Evolutionary conservation across 1,139 yeast genomes (phyloP).

Genomic region (Groenewaldozyma sp.): DNA sequence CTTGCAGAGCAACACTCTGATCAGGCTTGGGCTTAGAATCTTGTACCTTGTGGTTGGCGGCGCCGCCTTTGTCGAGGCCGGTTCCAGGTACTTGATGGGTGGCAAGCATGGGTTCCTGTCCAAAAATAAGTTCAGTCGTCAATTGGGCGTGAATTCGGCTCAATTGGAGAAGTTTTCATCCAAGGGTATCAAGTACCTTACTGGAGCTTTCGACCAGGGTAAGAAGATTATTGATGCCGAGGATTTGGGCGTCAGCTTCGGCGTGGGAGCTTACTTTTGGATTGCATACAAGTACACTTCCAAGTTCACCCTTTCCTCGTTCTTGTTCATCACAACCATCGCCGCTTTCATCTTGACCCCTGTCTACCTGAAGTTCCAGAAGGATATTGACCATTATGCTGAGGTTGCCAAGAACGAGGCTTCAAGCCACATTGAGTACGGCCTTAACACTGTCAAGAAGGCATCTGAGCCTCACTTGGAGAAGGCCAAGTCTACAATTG

Average conservation of each 20-base stretch:
- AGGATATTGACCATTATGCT: slow-evolving; percentile 69
- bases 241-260: slow-evolving; percentile 59
- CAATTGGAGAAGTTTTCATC: slow-evolving; percentile 26
- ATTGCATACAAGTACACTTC: slow-evolving; percentile 66
- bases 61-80: slow-evolving; percentile 26
- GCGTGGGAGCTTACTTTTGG: slow-evolving; percentile 60
- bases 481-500: slow-evolving; percentile 30
- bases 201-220: slow-evolving; percentile 30
- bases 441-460: slow-evolving; percentile 43
- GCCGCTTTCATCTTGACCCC: slow-evolving; percentile 69
- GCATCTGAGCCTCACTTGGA: slow-evolving; percentile 36
- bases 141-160: slow-evolving; percentile 24
- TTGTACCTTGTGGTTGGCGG: slow-evolving; percentile 31
- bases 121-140: slow-evolving; percentile 28
- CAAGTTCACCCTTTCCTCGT: slow-evolving; percentile 63
- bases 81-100: slow-evolving; percentile 28
- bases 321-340: slow-evolving; percentile 49
- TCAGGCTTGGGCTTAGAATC: slow-evolving; percentile 54
- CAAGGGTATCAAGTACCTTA: slow-evolving; percentile 24
- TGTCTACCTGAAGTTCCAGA: slow-evolving; percentile 63
- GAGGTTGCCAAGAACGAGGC: slow-evolving; percentile 48
- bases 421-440: slow-evolving; percentile 44
- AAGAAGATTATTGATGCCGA: slow-evolving; percentile 59
- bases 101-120: slow-evolving; percentile 26
- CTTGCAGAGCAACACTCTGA: slow-evolving; percentile 59